A percentile compares a stretch with the other conserved stretches of the same genome.
phyloP scores from a whole-genome alignment of 2,329 filamentous ascomycete species.

The Aureobasidium sp. region DNA sequence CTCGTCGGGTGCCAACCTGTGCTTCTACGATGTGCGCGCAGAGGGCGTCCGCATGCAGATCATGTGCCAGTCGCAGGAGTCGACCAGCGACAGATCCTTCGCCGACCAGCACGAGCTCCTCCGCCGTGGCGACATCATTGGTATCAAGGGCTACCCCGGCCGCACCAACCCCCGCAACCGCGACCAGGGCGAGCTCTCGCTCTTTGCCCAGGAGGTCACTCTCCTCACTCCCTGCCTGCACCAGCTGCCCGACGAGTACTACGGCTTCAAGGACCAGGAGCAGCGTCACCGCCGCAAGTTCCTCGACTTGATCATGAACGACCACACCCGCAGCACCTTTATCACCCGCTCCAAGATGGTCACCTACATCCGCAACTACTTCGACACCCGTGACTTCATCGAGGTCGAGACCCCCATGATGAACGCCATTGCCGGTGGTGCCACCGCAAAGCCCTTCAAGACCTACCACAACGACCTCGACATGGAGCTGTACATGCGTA shows the following conservation, averaged over 20 bases:
- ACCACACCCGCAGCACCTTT: slow-evolving; percentile 74
- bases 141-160: slow-evolving; percentile 75
- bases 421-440: slow-evolving; percentile 90
- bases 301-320: slow-evolving; percentile 96
- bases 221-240: slow-evolving; percentile 88
- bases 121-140: slow-evolving; percentile 87
- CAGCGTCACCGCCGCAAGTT: slow-evolving; percentile 89
- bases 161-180: slow-evolving; percentile 84
- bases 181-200: slow-evolving; percentile 83
- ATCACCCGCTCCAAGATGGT: slow-evolving; percentile 82
- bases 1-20: slow-evolving; percentile 71
- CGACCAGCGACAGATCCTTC: slow-evolving; percentile 63
- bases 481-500: slow-evolving; percentile 90
- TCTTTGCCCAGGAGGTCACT: slow-evolving; percentile 80
- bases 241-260: slow-evolving; percentile 83
- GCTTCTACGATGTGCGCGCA: slow-evolving; percentile 81
- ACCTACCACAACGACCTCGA: slow-evolving; percentile 95
- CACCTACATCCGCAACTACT: slow-evolving; percentile 79
- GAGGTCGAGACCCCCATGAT: slow-evolving; percentile 98
- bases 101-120: slow-evolving; percentile 84
- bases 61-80: slow-evolving; percentile 81
- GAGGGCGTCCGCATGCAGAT: slow-evolving; percentile 78
- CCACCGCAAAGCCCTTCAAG: slow-evolving; percentile 88
- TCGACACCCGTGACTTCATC: slow-evolving; percentile 75
- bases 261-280: slow-evolving; percentile 92